Evolutionary conservation across 2,329 filamentous ascomycete genomes (phyloP).

Genomic region (Colletotrichum magnum): DNA sequence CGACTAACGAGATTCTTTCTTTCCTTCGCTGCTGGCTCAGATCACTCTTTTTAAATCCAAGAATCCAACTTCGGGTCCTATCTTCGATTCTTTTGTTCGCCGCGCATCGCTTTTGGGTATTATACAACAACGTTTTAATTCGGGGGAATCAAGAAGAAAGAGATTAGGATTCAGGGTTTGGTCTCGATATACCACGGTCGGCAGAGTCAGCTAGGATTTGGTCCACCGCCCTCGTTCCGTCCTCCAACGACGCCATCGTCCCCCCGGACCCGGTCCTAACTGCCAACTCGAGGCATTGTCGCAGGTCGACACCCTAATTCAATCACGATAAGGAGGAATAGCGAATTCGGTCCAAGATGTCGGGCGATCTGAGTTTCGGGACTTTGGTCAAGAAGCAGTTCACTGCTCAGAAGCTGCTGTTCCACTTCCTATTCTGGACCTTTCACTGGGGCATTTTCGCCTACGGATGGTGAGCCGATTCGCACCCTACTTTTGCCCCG

Average conservation of each 20-base stretch:
- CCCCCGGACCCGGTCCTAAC: constrained; percentile 34
- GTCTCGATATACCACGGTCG: constrained; percentile 11
- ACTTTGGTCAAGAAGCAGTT: constrained; percentile 74
- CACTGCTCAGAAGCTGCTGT: constrained; percentile 78
- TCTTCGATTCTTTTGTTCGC: constrained; percentile 49
- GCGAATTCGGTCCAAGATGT: constrained; percentile 57
- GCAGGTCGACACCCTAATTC: constrained; percentile 66
- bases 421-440: constrained; percentile 86
- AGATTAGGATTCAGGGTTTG: constrained; percentile 25
- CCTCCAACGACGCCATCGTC: constrained; percentile 9
- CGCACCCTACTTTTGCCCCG: neutral
- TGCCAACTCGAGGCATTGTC: constrained; percentile 56
- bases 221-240: constrained; percentile 11
- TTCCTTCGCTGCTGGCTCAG: constrained; percentile 73
- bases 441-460: constrained; percentile 85
- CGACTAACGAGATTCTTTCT: constrained; percentile 53
- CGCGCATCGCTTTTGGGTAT: constrained; percentile 29
- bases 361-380: constrained; percentile 48
- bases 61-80: constrained; percentile 40
- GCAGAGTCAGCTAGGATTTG: constrained; percentile 26
- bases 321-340: constrained; percentile 18
- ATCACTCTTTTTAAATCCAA: constrained; percentile 55
- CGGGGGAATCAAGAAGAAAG: constrained; percentile 24
- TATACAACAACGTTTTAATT: constrained; percentile 39
- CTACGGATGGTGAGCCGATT: constrained; percentile 80